Evolutionary conservation across 2,329 filamentous ascomycete species (phyloP).

Genomic region (Ascochyta clinopodiicola): DNA sequence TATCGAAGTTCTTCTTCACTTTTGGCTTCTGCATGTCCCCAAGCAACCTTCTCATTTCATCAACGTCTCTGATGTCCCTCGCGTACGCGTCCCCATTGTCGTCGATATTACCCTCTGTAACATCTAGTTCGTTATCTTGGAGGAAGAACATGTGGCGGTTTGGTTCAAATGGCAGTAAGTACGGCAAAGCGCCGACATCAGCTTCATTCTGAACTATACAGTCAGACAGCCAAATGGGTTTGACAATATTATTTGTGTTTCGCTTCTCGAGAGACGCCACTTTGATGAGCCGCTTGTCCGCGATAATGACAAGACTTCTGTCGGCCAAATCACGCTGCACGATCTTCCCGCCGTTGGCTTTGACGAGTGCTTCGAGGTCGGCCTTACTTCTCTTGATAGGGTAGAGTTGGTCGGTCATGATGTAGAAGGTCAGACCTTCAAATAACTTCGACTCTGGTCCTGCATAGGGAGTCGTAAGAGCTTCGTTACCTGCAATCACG

Average conservation of each 20-base stretch:
- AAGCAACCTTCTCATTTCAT: constrained; percentile 63
- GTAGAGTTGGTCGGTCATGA: constrained; percentile 76
- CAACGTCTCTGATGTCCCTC: constrained; percentile 65
- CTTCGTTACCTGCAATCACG: constrained; percentile 71
- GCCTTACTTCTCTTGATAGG: constrained; percentile 77
- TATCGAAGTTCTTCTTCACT: constrained; percentile 24
- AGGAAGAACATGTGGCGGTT: constrained; percentile 75
- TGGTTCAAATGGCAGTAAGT: constrained; percentile 70
- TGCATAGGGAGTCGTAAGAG: constrained; percentile 59
- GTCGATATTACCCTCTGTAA: constrained; percentile 71
- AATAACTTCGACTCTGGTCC: constrained; percentile 72
- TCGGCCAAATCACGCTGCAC: constrained; percentile 73
- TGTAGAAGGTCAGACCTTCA: constrained; percentile 77
- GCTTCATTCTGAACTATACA: constrained; percentile 69
- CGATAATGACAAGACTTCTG: constrained; percentile 72
- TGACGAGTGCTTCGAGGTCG: constrained; percentile 81
- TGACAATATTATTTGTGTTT: constrained; percentile 74
- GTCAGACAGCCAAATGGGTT: constrained; percentile 82
- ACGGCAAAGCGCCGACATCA: constrained; percentile 60
- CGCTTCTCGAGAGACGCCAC: constrained; percentile 82
- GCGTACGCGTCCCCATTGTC: constrained; percentile 83
- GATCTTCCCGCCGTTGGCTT: constrained; percentile 80
- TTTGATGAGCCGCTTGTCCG: constrained; percentile 80
- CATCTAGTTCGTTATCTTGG: constrained; percentile 61
- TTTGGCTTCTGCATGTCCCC: constrained; percentile 47